Evolutionary conservation across 176 grass and related monocot species (phyloP).

Genomic region (Phragmites australis): DNA sequence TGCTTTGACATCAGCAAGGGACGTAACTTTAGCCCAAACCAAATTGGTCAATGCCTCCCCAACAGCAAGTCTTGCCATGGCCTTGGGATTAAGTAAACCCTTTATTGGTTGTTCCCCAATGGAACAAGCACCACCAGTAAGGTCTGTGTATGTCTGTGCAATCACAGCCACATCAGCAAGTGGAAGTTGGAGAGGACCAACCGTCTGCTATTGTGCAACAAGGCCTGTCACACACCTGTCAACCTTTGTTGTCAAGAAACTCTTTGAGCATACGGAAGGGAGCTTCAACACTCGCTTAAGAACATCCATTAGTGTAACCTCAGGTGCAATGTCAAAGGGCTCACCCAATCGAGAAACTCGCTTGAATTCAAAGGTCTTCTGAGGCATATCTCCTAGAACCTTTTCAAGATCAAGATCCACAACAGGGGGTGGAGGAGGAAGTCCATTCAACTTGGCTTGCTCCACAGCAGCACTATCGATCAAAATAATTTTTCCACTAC

Average conservation of each 20-base stretch:
- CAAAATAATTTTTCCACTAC: constrained; percentile 72
- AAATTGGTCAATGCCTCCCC: constrained; percentile 94
- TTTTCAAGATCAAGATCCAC: constrained; percentile 86
- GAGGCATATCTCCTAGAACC: constrained; percentile 86
- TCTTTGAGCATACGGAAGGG: constrained; percentile 84
- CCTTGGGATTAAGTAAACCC: constrained; percentile 74
- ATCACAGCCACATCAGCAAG: constrained; percentile 90
- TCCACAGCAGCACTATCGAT: constrained; percentile 62
- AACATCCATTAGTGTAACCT: constrained; percentile 63
- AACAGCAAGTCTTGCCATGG: constrained; percentile 84
- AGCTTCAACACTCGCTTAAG: constrained; percentile 76
- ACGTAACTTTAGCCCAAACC: constrained; percentile 87
- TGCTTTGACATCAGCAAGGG: constrained; percentile 79
- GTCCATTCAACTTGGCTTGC: constrained; percentile 46
- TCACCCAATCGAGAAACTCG: constrained; percentile 41
- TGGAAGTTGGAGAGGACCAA: constrained; percentile 81
- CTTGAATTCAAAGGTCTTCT: constrained; percentile 74
- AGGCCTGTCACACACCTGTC: constrained; percentile 93
- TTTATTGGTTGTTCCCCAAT: constrained; percentile 92
- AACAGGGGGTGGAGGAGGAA: constrained; percentile 48
- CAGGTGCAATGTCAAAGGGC: constrained; percentile 69
- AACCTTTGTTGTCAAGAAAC: constrained; percentile 94
- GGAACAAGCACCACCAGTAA: constrained; percentile 80
- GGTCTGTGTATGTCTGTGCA: constrained; percentile 76
- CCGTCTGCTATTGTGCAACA: constrained; percentile 86